Evolutionary conservation across 768 basidiomycete genomes (phyloP).

Genomic region (Saitozyma sp.): DNA sequence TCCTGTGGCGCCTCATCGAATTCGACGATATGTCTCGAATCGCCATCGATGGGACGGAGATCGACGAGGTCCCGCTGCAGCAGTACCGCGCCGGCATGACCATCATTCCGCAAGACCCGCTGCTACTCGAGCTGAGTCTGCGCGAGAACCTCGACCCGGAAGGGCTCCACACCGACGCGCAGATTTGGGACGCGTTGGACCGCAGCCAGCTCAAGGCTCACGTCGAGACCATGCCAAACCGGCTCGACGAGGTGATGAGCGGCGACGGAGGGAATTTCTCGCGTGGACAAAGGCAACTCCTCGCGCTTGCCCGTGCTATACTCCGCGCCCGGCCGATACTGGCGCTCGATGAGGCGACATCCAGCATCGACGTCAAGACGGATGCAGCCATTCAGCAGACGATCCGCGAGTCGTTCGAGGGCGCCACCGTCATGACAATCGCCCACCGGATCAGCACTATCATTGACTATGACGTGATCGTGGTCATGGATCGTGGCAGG

Average conservation of each 20-base stretch:
- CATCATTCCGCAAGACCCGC: conserved; percentile 18
- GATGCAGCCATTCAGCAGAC: conserved; percentile 25
- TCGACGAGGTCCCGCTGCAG: conserved; percentile 11
- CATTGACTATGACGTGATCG: conserved; percentile 40
- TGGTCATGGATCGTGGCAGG: conserved; percentile 34
- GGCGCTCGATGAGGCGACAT: conserved; percentile 25
- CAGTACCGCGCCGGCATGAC: conserved; percentile 21
- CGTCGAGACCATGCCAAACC: conserved; percentile 12
- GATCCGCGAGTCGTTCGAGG: conserved; percentile 14
- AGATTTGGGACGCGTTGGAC: conserved; percentile 28
- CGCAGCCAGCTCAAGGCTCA: conserved; percentile 13
- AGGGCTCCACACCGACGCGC: conserved; percentile 20
- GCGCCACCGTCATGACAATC: conserved; percentile 20
- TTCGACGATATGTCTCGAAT: conserved; percentile 15
- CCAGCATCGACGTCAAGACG: conserved; percentile 31
- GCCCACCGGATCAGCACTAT: conserved; percentile 33
- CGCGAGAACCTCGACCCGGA: conserved; percentile 36
- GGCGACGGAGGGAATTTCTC: conserved; percentile 28
- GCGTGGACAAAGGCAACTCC: conserved; percentile 32
- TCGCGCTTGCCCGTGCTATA: conserved; percentile 31
- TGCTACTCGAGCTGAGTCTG: conserved; percentile 19
- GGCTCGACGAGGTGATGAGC: conserved; percentile 23
- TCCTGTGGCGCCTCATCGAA: conserved; percentile 31
- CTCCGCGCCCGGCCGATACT: conserved; percentile 22
- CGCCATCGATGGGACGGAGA: conserved; percentile 28